phyloP scores from a whole-genome alignment of 106 monocot genomes.

The Triglochin maritima region DNA sequence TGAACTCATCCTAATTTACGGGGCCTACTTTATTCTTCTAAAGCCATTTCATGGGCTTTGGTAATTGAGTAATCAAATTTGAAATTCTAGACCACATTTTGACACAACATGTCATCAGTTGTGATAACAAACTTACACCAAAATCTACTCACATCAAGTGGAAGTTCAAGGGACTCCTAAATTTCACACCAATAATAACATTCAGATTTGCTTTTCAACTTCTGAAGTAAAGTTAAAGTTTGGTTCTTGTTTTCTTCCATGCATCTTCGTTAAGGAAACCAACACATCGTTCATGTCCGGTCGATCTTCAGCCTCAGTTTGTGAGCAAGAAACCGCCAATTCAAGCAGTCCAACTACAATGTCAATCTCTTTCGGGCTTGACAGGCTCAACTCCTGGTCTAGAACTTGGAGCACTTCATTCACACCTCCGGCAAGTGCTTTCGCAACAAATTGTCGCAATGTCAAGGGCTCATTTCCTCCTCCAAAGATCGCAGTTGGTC shows the following conservation, averaged over 20 bases:
- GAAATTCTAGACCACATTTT: too few relatives aligned
- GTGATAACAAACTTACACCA: too few relatives aligned
- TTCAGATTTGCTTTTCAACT: too few relatives aligned
- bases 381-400: constrained; percentile 32
- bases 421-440: constrained; percentile 31
- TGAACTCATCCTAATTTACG: too few relatives aligned
- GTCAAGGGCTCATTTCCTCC: constrained; percentile 24
- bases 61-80: too few relatives aligned
- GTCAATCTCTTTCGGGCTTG: constrained; percentile 27
- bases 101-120: too few relatives aligned
- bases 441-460: constrained; percentile 47
- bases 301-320: constrained; percentile 34
- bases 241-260: not conserved
- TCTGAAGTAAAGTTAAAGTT: not conserved
- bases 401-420: constrained; percentile 24
- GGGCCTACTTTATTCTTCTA: too few relatives aligned
- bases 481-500: constrained; percentile 42
- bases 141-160: too few relatives aligned
- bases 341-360: constrained; percentile 29
- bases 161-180: too few relatives aligned
- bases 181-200: too few relatives aligned
- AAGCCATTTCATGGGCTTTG: too few relatives aligned
- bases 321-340: constrained; percentile 58
- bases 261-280: constrained; percentile 30
- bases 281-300: constrained; percentile 62